Percentiles rank a stretch among this genome's conserved stretches.
Evolutionary conservation across 192 early-diverging fungal species (phyloP).

Genomic region (Backusella sp.): DNA sequence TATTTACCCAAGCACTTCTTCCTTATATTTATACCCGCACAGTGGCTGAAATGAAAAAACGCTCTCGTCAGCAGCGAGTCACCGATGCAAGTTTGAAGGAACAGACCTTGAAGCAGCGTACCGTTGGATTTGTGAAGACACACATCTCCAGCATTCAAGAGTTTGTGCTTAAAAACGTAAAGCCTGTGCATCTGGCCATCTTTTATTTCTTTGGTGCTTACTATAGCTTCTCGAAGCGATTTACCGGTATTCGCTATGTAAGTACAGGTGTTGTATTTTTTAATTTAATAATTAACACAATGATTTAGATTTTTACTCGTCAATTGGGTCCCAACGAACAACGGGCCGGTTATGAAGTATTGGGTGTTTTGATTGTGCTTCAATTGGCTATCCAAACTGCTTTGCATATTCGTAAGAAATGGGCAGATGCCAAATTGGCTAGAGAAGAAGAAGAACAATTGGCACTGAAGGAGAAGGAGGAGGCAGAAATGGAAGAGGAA

Average conservation of each 20-base stretch:
- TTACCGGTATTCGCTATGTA: constrained; percentile 80
- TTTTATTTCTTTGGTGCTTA: constrained; percentile 90
- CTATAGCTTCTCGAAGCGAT: constrained; percentile 79
- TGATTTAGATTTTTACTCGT: constrained; percentile 67
- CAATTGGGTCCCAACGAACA: constrained; percentile 73
- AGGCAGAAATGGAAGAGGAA: constrained; percentile 9
- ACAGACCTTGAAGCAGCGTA: not conserved
- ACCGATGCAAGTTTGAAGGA: not conserved
- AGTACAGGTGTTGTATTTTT: not conserved
- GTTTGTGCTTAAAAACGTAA: constrained; percentile 47
- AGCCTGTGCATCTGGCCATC: constrained; percentile 73
- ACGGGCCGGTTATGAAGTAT: constrained; percentile 75
- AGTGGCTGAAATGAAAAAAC: constrained; percentile 22
- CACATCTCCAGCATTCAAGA: constrained; percentile 31
- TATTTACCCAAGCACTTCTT: constrained; percentile 26
- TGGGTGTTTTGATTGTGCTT: constrained; percentile 78
- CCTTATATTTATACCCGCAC: constrained; percentile 28
- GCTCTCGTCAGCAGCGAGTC: constrained; percentile 1
- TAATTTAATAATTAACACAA: too few relatives aligned
- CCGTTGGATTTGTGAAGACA: constrained; percentile 1
- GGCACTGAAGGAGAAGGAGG: constrained; percentile 16
- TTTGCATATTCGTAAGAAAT: constrained; percentile 30
- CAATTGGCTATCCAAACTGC: constrained; percentile 65
- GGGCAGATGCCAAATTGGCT: not conserved
- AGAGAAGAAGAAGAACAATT: constrained; percentile 24